Evolutionary conservation across 2,329 filamentous ascomycete species (phyloP), one percentile per base, ranked within the genome.

Genomic region (Paraconiothyrium brasiliense): DNA sequence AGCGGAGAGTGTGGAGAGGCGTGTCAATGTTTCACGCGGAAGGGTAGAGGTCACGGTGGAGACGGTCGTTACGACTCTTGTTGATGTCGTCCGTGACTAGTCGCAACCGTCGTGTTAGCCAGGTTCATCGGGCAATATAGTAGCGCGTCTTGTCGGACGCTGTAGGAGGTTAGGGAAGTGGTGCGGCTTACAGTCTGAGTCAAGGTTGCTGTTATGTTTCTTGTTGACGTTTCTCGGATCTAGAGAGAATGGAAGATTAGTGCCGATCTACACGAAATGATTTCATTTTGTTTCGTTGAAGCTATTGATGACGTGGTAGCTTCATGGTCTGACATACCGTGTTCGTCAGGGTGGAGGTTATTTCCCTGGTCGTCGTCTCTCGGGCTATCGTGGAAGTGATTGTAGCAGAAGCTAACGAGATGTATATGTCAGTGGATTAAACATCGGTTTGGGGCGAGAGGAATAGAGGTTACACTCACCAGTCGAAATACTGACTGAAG

Each of bases 21-120:
- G 47, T 10, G 56, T 52, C 7, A 48, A 27, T 32, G 49, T 35
- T 41, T 20, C 10, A 20, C 35, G n/a, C 4, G 34, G 49, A 22
- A 39, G 49, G 7, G 49, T 39, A 32, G 32, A 6, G 4, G 10
- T 41, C 11, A 24, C 9, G 6, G 49, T 52, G 1, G 48, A 51
- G 48, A 51, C 4, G 32, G 56, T 52, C 3, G 22, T 32, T 30
- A 49, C 5, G 11, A 41, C 14, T 4, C 44, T 41, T 20, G 56
- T 58, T 27, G 56, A 51, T 11, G 56, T 58, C 22, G 34, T n/a
- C 22, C 22, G 24, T 30, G 34, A 11, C 56, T 58, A 58, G 9
- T 22, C 20, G 2, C 10, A n/a, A 11, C 32, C 14, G 9, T 9
- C 4, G 8, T 10, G 32, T 47, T 16, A 48, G 32, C 44, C 4